Conservation (phyloP, 768 basidiomycete genomes). For the Pleurotus giganteus region DNA sequence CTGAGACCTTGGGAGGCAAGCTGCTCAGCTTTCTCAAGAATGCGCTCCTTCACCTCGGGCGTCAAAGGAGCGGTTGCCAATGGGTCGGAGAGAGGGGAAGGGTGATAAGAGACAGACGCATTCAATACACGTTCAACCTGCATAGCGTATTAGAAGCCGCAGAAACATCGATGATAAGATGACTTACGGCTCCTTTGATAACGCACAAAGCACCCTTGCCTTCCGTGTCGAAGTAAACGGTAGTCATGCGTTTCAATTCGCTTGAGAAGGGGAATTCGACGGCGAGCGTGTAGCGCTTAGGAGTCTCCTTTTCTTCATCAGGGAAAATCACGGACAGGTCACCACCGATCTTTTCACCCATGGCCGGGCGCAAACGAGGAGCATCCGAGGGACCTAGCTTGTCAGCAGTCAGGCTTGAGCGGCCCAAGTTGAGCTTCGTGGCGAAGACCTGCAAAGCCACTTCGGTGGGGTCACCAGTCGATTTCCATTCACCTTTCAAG, state of each 20-base stretch:
- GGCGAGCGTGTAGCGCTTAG: constrained; percentile 30
- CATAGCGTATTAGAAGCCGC: background rate
- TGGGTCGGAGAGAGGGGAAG: constrained; percentile 21
- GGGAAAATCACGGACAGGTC: constrained; percentile 1
- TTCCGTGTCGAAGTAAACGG: constrained; percentile 30
- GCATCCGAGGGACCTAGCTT: constrained; percentile 16
- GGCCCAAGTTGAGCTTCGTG: constrained; percentile 43
- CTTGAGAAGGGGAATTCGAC: constrained; percentile 48
- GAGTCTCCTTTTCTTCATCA: constrained; percentile 20
- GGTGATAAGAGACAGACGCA: constrained; percentile 35
- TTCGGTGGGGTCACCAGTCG: constrained; percentile 55
- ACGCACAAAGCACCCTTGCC: constrained; percentile 22
- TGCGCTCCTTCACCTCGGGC: constrained; percentile 21
- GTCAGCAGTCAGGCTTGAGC: constrained; percentile 26
- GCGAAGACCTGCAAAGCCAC: constrained; percentile 55
- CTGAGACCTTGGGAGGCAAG: constrained; percentile 38
- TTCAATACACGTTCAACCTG: constrained; percentile 50
- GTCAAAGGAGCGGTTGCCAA: constrained; percentile 24
- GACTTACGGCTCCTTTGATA: constrained; percentile 36
- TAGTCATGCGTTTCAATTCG: constrained; percentile 49
- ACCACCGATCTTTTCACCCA: constrained; percentile 18
- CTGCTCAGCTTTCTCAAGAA: constrained; percentile 25
- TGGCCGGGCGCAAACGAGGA: constrained; percentile 25
- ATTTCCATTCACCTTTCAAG: constrained; percentile 41
- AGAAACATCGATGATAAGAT: background rate